Base-by-base conservation (phyloP, 2,329 filamentous ascomycete species). In the Ceratocystis harringtonii region DNA sequence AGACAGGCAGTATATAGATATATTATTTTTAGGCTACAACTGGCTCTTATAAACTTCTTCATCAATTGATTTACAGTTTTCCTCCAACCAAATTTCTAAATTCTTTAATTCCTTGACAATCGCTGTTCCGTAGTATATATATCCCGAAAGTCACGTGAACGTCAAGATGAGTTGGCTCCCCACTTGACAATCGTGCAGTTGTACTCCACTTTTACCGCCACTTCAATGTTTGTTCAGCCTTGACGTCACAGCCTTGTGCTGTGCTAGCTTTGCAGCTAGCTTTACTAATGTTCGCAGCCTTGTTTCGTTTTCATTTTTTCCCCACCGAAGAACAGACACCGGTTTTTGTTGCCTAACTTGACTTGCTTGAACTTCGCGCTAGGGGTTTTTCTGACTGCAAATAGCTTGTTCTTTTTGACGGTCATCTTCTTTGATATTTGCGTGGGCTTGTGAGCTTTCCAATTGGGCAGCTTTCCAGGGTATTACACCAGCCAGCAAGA, bases 221-320 rank as follows among this genome's bases (percentile, higher is more conserved):
- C 48, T 52, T 52, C 19, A 45, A 41, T 15, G 28, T 30, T 45
- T 43, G n/a, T 65, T 63, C 63, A 67, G 66, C 61, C 60, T 67
- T 67, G 66, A 67, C 66, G 66, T 65, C 63, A 67, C 66, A 67
- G 66, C 66, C 66, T 67, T 65, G 66, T n/a, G 22, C 22, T 25
- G 1, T 25, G 12, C 12, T 44, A 32, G 25, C 41, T 64, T 64
- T 25, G 28, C 2, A 25, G 22, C 22, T 52, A 25, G 5, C 25
- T 19, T 22, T 17, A 60, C 32, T 10, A 65, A 36, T n/a, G 17
- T 28, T 52, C n/a, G 48, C 32, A 30, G 25, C 32, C 36, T 66
- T 52, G 32, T 44, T 61, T 19, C 30, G 3, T 36, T 44, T 63
- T 50, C 55, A 41, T 17, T 8, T 25, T 41, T 25, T 63, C 48